Percentiles rank a stretch among this genome's conserved stretches.
phyloP scores from a whole-genome alignment of 1,139 yeast species.

The Zhuliangozyma blackwelliae region DNA sequence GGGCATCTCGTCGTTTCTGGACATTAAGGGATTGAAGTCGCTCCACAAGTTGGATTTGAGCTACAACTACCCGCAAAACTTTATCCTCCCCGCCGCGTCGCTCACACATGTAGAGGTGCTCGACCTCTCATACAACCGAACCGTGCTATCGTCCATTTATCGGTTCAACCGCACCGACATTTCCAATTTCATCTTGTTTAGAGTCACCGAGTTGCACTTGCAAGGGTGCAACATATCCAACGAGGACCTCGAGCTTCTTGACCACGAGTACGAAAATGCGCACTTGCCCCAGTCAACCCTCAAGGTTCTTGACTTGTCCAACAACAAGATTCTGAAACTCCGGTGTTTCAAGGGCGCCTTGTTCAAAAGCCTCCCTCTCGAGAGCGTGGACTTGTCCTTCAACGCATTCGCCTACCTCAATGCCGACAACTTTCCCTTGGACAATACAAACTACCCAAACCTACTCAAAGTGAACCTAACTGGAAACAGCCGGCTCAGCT shows the following conservation, averaged over 20 bases:
- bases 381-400: slow-evolving; percentile 9
- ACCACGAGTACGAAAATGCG: slow-evolving; percentile 5
- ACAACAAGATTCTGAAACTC: slow-evolving; percentile 9
- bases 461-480: slow-evolving; percentile 7
- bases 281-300: slow-evolving; percentile 1
- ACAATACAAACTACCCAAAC: slow-evolving; percentile 3
- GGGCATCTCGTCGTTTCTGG: slow-evolving; percentile 4
- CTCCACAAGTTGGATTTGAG: slow-evolving; percentile 7
- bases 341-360: slow-evolving; percentile 7
- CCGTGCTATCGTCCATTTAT: slow-evolving; percentile 9
- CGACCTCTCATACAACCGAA: slow-evolving; percentile 9
- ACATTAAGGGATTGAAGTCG: slow-evolving; percentile 1
- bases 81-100: slow-evolving; percentile 2
- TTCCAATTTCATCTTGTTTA: slow-evolving; percentile 7
- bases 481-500: slow-evolving; percentile 7
- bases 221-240: slow-evolving; percentile 12
- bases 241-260: slow-evolving; percentile 10
- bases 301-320: slow-evolving; percentile 7
- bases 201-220: slow-evolving; percentile 7
- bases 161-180: slow-evolving; percentile 6
- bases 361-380: slow-evolving; percentile 7
- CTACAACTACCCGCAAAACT: slow-evolving; percentile 8
- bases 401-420: slow-evolving; percentile 10
- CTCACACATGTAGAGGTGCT: slow-evolving; percentile 3
- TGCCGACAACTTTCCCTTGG: slow-evolving; percentile 9